Base-by-base conservation (phyloP, 208 protist genomes). In the Crithidia brevicula region DNA sequence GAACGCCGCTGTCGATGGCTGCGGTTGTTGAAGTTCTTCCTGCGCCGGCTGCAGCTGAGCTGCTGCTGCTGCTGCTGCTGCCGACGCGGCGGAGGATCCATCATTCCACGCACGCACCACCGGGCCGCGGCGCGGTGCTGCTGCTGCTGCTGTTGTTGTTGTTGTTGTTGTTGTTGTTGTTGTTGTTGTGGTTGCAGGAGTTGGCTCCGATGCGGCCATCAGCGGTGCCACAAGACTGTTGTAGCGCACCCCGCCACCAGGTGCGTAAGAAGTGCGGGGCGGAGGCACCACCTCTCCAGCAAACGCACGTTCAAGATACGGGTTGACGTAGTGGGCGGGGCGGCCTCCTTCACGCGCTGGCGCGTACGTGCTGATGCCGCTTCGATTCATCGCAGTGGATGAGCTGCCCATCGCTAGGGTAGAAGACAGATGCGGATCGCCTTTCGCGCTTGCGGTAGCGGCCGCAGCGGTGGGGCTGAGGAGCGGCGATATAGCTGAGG, bases 201-300 rank as follows among this genome's bases (percentile, higher is more conserved):
- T n/a, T n/a, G n/a, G n/a, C n/a, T n/a, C n/a, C n/a, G n/a, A n/a
- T n/a, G n/a, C n/a, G n/a, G n/a, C n/a, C n/a, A n/a, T n/a, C n/a
- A n/a, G n/a, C n/a, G n/a, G n/a, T n/a, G n/a, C n/a, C n/a, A 65
- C 28, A 9, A 70, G 46, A 6, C 61, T 16, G 38, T 59, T 76
- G 62, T 69, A 53, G 25, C 54, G 70, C 7, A 70, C 54, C 2
- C 70, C 70, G 7, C 70, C 62, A 15, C 67, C 56, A 16, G 74
- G 74, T 1, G 67, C 74, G 62, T 74, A 74, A 23, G 63, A 71
- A 11, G 61, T 66, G n/a, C 67, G 62, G 2, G 75, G 43, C 53
- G 43, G 61, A 45, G 66, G 60, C 61, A 27, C 60, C 47, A 59
- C 57, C 42, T 65, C 52, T 7, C 40, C 45, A 11, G 23, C 53